Conservation (phyloP, 768 basidiomycete species). For the Panus rudis region DNA sequence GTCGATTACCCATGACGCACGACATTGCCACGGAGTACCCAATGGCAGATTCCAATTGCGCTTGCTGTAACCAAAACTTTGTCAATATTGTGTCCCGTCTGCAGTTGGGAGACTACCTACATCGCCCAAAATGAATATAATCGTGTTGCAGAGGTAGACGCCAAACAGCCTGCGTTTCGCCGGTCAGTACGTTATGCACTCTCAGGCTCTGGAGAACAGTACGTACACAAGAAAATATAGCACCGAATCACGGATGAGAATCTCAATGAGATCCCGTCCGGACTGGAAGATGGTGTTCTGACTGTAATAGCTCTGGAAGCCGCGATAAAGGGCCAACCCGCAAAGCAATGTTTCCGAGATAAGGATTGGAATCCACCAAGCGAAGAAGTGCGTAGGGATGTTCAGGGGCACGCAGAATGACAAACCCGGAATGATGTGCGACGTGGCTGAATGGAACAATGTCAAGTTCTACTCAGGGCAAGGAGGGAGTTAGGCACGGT, state of each 20-base stretch:
- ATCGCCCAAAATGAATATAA: conserved; percentile 21
- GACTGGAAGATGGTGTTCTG: conserved; percentile 28
- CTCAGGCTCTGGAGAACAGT: background rate
- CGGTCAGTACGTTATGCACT: background rate
- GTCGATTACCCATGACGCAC: conserved; percentile 49
- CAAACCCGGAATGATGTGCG: conserved; percentile 5
- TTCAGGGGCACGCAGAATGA: conserved; percentile 36
- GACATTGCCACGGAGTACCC: conserved; percentile 54
- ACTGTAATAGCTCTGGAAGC: conserved; percentile 35
- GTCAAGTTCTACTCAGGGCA: background rate
- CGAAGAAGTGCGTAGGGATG: conserved; percentile 37
- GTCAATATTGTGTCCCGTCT: no score
- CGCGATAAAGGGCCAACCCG: conserved; percentile 41
- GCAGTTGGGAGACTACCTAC: conserved; percentile 11
- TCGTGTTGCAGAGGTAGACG: conserved; percentile 43
- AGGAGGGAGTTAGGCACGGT: background rate
- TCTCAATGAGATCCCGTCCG: conserved; percentile 37
- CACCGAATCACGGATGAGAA: conserved; percentile 51
- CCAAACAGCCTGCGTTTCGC: conserved; percentile 39
- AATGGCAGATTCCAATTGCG: conserved; percentile 39
- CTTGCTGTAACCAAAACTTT: background rate
- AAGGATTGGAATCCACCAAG: conserved; percentile 57
- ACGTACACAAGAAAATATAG: conserved; percentile 52
- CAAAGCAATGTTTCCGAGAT: conserved; percentile 48
- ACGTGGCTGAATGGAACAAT: conserved; percentile 4